Base-by-base conservation (phyloP, 176 grass and related monocot genomes). In the Musa troglodytarum region DNA sequence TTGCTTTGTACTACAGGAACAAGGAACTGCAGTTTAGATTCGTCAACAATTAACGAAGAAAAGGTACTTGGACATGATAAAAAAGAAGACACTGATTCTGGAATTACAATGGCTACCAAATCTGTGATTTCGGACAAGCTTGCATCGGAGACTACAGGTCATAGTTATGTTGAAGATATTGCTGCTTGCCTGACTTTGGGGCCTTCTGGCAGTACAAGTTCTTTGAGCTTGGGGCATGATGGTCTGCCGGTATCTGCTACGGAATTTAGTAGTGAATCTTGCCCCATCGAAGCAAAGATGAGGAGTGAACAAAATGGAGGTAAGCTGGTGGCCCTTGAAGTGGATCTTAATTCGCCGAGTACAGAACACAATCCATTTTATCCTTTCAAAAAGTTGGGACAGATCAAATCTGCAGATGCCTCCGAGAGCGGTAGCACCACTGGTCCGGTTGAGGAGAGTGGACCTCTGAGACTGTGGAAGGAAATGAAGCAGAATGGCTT, bases 401-500 rank as follows among this genome's bases (percentile, higher is more conserved):
- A 91, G 68, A 71, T 81, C 0, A 90, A 87, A 67, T 74, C 81
- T 53, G 79, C 75, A 9, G 95, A 81, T 78, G 85, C 73, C 66
- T 91, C 85, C 34, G 91, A 99, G 73, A 86, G 90, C 68, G 88
- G 88, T 43, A 99, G 95, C 68, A 89, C 88, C 14, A 94, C 95
- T 57, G 86, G 82, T 49, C 78, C 85, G 73, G 14, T 68, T 50
- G 85, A 74, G 81, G 85, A 87, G 69, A 98, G 88, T 7, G 90
- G 88, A 71, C 86, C 88, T 0, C 73, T 94, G 17, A 94, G 83
- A 79, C 89, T 87, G 69, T 91, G 88, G 95, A 94, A 88, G 81
- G 81, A 99, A 83, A 99, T 99, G 95, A 92, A 94, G 79, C 84
- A 89, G 89, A 99, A 99, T 87, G 95, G 90, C 1, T 99, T 99